Evolutionary conservation across 1,284 basidiomycete genomes (phyloP).

Genomic region (Exobasidium cylindrosporum): DNA sequence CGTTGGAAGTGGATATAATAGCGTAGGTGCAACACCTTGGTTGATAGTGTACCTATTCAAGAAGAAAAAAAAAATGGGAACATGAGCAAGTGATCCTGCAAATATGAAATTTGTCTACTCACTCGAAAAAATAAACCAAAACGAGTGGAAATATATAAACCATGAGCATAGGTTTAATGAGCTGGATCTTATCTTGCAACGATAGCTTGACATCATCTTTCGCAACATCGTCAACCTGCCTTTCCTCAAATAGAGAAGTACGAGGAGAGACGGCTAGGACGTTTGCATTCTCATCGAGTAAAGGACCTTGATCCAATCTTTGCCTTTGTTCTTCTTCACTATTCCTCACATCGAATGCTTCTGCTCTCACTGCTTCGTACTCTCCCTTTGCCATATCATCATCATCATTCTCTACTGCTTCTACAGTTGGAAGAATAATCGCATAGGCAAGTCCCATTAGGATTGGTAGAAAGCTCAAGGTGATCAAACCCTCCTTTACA

Average conservation of each 20-base stretch:
- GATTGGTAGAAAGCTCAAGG: constrained; percentile 37
- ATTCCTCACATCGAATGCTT: not conserved
- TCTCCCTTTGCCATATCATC: constrained; percentile 9
- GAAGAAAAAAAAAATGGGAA: too few relatives aligned
- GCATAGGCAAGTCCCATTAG: constrained; percentile 43
- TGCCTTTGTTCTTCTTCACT: not conserved
- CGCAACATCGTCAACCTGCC: not conserved
- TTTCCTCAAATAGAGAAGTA: constrained; percentile 2
- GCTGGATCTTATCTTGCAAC: constrained; percentile 43
- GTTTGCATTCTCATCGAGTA: not conserved
- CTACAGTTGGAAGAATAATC: constrained; percentile 26
- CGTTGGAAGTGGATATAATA: constrained; percentile 81
- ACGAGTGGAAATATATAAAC: constrained; percentile 50
- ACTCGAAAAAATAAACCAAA: constrained; percentile 50
- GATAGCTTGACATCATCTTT: constrained; percentile 21
- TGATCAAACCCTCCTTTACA: constrained; percentile 74
- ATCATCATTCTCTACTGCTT: constrained; percentile 10
- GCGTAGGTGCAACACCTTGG: constrained; percentile 67
- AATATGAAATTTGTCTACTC: too few relatives aligned
- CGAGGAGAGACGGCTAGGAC: not conserved
- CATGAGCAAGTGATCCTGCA: too few relatives aligned
- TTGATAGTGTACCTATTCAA: constrained; percentile 46
- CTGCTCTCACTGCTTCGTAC: constrained; percentile 7
- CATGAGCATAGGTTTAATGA: constrained; percentile 46
- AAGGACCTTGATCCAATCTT: not conserved